Evolutionary conservation across 805 yeast genomes (phyloP), one percentile per base, ranked within the genome.

Genomic region (Ogataea neopini): DNA sequence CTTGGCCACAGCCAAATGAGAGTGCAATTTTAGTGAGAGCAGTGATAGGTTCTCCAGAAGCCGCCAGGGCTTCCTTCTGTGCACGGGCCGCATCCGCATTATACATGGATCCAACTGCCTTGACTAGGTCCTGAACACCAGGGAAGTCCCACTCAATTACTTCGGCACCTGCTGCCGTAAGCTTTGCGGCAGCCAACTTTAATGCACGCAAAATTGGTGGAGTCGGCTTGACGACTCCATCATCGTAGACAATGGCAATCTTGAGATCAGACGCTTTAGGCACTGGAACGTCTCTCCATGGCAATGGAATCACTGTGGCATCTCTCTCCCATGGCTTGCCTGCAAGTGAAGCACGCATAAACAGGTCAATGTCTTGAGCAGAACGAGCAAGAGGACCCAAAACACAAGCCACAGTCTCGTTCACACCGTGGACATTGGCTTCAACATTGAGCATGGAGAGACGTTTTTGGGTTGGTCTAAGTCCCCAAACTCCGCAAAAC

Each of bases 41-140:
- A 3, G 66, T 60, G 43, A 81, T 60, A 26, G 90, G 90, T 59
- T 87, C 91, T 34, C 91, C 90, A 17, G 86, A 79, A 2, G 60
- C 71, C 2, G 70, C 68, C 46, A 86, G 65, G 33, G 74, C 57
- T 30, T 69, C 66, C 30, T 72, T 67, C 52, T 80, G 81, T 45
- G 69, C 75, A 46, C 67, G 62, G 57, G 80, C 83, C 25, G 86
- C 87, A 62, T 86, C 91, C 42, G 78, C 75, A 25, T 73, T 73
- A 64, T 83, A 86, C 64, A 81, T 54, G 14, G 44, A 62, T 48
- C 72, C 67, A 36, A 76, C 84, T 30, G 84, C 74, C 6, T 79
- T 79, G 45, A 77, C 74, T n/a, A 81, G 79, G 50, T 76, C 71
- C 36, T 75, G 64, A 7, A 83, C 78, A 37, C 72, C 74, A 36